phyloP scores from a whole-genome alignment of 139 green algal species.

The Asterochloris erici region DNA sequence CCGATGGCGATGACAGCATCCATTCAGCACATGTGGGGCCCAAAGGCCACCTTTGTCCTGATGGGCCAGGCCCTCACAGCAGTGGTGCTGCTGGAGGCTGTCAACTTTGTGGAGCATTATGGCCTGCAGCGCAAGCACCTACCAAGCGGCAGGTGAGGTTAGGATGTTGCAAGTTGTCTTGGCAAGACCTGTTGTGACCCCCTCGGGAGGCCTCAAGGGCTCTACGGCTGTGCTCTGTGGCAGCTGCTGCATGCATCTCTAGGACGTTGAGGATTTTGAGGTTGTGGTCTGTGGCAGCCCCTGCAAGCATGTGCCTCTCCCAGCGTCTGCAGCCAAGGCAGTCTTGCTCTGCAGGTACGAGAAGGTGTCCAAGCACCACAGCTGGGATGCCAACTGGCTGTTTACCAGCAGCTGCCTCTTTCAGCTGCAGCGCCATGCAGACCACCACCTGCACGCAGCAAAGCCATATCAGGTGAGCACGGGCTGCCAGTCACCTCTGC shows the following conservation, averaged over 20 bases:
- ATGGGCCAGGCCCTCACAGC: conserved; percentile 28
- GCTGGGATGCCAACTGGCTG: conserved; percentile 54
- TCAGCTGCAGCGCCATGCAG: conserved; percentile 53
- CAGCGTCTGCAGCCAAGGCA: neutral
- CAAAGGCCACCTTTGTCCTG: conserved; percentile 12
- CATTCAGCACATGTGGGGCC: conserved; percentile 13
- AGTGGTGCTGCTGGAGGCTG: conserved; percentile 38
- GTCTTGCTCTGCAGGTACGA: conserved; percentile 36
- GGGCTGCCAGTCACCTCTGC: neutral
- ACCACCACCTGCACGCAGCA: conserved; percentile 53
- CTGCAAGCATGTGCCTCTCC: neutral
- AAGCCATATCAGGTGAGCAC: conserved; percentile 41
- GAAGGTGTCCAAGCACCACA: conserved; percentile 43
- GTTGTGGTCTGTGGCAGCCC: too few species aligned
- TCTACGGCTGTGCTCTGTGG: too few species aligned
- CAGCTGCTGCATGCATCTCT: too few species aligned
- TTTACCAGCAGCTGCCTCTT: conserved; percentile 39
- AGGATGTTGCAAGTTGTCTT: neutral
- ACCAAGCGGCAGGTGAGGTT: conserved; percentile 20
- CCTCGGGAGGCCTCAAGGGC: too few species aligned
- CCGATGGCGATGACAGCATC: conserved; percentile 14
- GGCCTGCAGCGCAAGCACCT: conserved; percentile 35
- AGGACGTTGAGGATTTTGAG: too few species aligned
- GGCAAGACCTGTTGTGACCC: too few species aligned
- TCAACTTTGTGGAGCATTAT: conserved; percentile 74